phyloP scores from a whole-genome alignment of 495 filamentous ascomycete genomes.

The Aspergillus conjunctus region DNA sequence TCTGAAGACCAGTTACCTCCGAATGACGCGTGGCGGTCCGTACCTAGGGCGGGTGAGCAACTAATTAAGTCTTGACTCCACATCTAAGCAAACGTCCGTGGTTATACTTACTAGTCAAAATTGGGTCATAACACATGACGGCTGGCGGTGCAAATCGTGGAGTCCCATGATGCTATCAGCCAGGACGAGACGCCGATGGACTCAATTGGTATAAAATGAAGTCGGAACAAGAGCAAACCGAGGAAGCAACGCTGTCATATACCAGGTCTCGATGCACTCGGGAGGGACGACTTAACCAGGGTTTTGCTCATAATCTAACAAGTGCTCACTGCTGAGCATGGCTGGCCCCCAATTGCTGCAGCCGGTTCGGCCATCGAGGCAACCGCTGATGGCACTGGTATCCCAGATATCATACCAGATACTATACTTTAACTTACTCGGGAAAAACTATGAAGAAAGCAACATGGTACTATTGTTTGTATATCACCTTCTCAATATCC shows the following conservation, averaged over 20 bases:
- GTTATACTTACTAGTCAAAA: not conserved
- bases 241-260: not conserved
- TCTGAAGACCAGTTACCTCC: not conserved
- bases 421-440: too few relatives aligned
- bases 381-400: not conserved
- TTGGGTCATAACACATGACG: too few relatives aligned
- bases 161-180: not conserved
- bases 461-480: not conserved
- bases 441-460: not conserved
- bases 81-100: not conserved
- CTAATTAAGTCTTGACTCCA: not conserved
- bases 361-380: not conserved
- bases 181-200: not conserved
- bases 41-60: not conserved
- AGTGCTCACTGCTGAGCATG: not conserved
- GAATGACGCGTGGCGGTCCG: not conserved
- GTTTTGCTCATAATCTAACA: not conserved
- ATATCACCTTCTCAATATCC: not conserved
- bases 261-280: not conserved
- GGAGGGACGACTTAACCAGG: not conserved
- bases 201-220: not conserved
- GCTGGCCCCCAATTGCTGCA: not conserved
- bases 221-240: not conserved
- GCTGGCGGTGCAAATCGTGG: not conserved
- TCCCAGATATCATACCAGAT: not conserved